Base-by-base conservation (phyloP, 2,329 filamentous ascomycete genomes). In the Drechmeria coniospora region DNA sequence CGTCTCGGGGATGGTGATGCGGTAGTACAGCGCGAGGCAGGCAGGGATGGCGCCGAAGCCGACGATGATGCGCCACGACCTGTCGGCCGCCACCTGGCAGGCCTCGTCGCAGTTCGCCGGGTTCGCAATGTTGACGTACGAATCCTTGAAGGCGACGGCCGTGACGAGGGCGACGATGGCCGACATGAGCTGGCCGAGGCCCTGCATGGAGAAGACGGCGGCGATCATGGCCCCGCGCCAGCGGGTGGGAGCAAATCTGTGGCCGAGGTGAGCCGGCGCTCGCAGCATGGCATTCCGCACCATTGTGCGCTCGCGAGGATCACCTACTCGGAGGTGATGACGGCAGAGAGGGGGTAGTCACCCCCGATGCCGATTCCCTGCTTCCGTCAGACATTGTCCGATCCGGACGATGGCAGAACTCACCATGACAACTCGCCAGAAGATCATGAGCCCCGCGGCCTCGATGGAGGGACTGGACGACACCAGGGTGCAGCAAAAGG, bases 181-280 rank as follows among this genome's bases (percentile, higher is more conserved):
- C 9, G 77, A 76, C 13, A 62, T 59, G 28, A 87, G 70, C 44
- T 87, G 79, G n/a, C 81, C 80, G 15, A 84, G 60, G 26, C 79
- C 79, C 44, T 90, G 81, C 79, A 86, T 86, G 21, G 78, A 79
- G 45, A 90, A 90, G 26, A 87, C 79, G 11, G 77, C 67, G 8
- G 74, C 78, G 61, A 90, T 79, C 76, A 90, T 87, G 32, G 74
- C 78, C 35, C 79, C 81, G 41, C 81, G 66, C 72, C 79, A 84
- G 42, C 77, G 71, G 9, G 80, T 87, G 3, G 79, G 82, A 7
- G 80, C 79, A 46, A 87, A 87, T 41, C 69, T 72, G 38, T 8
- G 0, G 16, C 15, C 10, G 14, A 8, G 23, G n/a, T n/a, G n/a
- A n/a, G 13, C 23, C 12, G 21, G 6, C 8, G 9, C n/a, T 15